Conservation (phyloP, 1,139 yeast genomes). For the Geotrichum klebahnii region DNA sequence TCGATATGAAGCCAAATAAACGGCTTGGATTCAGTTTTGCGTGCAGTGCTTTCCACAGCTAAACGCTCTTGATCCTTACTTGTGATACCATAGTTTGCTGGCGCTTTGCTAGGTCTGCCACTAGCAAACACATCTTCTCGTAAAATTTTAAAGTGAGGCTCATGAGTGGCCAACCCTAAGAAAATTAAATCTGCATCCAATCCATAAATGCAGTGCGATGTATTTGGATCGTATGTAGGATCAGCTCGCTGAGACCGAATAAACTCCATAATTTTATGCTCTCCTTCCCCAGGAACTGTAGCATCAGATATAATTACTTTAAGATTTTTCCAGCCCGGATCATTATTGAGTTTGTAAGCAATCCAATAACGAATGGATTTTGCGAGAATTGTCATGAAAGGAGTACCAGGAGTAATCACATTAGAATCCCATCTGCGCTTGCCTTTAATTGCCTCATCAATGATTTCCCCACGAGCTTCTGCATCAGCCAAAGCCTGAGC, state of each 20-base stretch:
- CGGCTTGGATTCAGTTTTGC: conserved; percentile 68
- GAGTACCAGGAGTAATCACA: conserved; percentile 97
- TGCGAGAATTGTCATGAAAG: conserved; percentile 90
- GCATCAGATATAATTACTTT: conserved; percentile 88
- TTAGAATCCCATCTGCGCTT: conserved; percentile 79
- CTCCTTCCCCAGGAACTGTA: conserved; percentile 99
- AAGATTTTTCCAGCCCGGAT: conserved; percentile 84
- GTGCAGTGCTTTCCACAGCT: conserved; percentile 52
- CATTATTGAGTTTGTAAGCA: conserved; percentile 83
- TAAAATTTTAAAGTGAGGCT: conserved; percentile 88
- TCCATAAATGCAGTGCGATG: conserved; percentile 94
- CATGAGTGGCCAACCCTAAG: conserved; percentile 95
- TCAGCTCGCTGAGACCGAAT: conserved; percentile 78
- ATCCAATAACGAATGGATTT: conserved; percentile 81
- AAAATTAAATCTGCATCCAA: conserved; percentile 96
- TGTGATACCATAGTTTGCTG: conserved; percentile 25
- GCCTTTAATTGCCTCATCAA: conserved; percentile 43
- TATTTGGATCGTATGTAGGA: conserved; percentile 72
- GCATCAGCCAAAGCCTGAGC: conserved; percentile 48
- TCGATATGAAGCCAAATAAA: conserved; percentile 92
- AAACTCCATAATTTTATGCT: conserved; percentile 94
- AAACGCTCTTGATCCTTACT: conserved; percentile 38
- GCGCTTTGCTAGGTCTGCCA: conserved; percentile 41
- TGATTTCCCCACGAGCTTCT: conserved; percentile 42
- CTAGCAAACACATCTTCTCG: conserved; percentile 95